Base-by-base conservation (phyloP, 1,139 yeast species). In the Lodderomyces theae region DNA sequence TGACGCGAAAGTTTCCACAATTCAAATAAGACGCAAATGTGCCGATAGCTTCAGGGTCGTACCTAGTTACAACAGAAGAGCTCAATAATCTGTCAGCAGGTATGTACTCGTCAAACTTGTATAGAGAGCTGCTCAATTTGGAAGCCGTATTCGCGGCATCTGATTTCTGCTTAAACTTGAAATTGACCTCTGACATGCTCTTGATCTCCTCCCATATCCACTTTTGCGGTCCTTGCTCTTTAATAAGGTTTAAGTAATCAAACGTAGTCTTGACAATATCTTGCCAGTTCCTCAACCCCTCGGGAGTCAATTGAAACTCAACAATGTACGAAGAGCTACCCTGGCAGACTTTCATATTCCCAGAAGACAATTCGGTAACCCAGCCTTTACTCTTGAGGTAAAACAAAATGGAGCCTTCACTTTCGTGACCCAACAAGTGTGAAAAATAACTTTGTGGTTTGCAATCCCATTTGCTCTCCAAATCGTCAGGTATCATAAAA, bases 401-500 rank as follows among this genome's bases (percentile, higher is more conserved):
- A 41, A 81, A 75, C 29, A 87, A 69, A 13, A 92, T 62, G 1
- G 96, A 87, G 1, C 97, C 97, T 40, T 80, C 72, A 41, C 77
- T 87, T 64, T 92, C 97, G 59, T 92, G 97, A 25, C 98, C 97
- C 42, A 92, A 64, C 43, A 92, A 69, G 59, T 90, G 97, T 19
- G 92, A 78, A 51, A 70, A 75, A 59, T 88, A 86, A 40, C 74
- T 77, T 10, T 77, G 72, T 0, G 97, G 95, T 51, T 79, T 80
- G 21, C 77, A 71, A 38, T 76, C 75, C 86, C 92, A 86, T 41
- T 73, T 63, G 12, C 65, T 63, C 25, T 75, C 79, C 43, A 74
- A 71, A 52, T 81, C 83, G 54, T 86, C 90, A 1, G 96, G 96
- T 11, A 86, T 76, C 45, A 79, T 71, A 59, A 92, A 92, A 4